Evolutionary conservation across 257 asterid genomes (phyloP), one percentile per base, ranked within the genome.

Genomic region (Salvia miltiorrhiza): DNA sequence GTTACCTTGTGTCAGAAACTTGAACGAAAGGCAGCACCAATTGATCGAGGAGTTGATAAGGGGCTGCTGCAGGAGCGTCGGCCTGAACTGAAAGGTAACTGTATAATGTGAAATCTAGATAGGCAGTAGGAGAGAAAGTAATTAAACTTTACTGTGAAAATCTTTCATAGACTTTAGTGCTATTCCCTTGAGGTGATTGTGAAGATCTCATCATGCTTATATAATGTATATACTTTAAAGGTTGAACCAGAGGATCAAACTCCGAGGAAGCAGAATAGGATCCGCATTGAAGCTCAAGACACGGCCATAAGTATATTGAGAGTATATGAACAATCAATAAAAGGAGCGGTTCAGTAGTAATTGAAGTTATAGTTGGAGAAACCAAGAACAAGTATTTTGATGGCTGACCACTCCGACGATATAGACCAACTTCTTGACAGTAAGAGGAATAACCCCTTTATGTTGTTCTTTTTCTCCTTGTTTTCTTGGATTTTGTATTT

Each of bases 361-460:
- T 77, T 68, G 26, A 55, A 78, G 48, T 44, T 43, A 19, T 13
- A 66, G 71, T 50, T 71, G 28, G 55, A 68, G 54, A 71, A 43
- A 62, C 17, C 58, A 33, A 63, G 71, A 70, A 52, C 24, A 72
- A 47, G 52, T 19, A 56, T 61, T 67, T 70, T 77, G 75, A 91
- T 91, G 97, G 98, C 90, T 12, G 91, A 83, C 35, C 85, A 83
- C 74, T 77, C 91, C 69, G 96, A 91, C 58, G 98, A 91, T 73
- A 85, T 94, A 72, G 99, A 94, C 83, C 87, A 82, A 76, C 96
- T 94, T 64, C 97, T 94, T 40, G 97, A 94, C 81, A 91, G 99
- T 94, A 81, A 87, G 94, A 57, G 13, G 32, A 44, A 41, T 28
- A 53, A 14, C 41, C 63, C n/a, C 12, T 28, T 26, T 24, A 43